Conservation (phyloP, 148 eudicot species). For the Camellia granthamiana region DNA sequence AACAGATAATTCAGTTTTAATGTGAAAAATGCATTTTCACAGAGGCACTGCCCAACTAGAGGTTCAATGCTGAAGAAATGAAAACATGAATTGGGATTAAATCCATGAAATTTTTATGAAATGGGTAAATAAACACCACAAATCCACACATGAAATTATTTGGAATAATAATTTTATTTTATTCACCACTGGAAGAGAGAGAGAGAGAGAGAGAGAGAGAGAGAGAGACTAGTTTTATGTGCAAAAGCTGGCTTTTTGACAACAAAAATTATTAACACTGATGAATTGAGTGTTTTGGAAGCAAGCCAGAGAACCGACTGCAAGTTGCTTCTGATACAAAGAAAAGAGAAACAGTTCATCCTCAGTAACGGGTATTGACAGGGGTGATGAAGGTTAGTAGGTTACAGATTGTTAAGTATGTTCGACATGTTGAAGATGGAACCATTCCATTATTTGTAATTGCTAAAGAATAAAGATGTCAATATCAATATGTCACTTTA, state of each 20-base stretch:
- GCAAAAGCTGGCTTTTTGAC: not conserved
- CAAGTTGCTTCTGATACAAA: not conserved
- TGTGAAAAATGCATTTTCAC: not conserved
- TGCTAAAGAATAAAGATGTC: not conserved
- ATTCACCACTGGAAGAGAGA: not conserved
- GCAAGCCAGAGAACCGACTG: not conserved
- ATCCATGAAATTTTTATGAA: not conserved
- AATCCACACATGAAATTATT: not conserved
- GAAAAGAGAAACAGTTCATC: not conserved
- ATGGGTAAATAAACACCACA: not conserved
- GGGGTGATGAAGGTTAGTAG: not conserved
- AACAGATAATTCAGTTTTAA: not conserved
- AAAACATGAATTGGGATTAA: not conserved
- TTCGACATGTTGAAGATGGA: not conserved
- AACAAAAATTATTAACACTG: not conserved
- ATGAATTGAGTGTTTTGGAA: not conserved
- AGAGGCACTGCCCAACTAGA: slow-evolving; percentile 5
- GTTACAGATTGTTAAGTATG: not conserved
- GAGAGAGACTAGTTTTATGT: not conserved
- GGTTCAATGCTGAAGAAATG: slow-evolving; percentile 3
- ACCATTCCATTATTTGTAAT: not conserved
- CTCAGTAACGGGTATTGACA: not conserved
- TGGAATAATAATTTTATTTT: not conserved
- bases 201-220: not conserved
- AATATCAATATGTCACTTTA: not conserved